Percentiles rank a stretch among this genome's conserved stretches.
Conservation (phyloP, 169 alveolate genomes). For the Cryptosporidium felis region DNA sequence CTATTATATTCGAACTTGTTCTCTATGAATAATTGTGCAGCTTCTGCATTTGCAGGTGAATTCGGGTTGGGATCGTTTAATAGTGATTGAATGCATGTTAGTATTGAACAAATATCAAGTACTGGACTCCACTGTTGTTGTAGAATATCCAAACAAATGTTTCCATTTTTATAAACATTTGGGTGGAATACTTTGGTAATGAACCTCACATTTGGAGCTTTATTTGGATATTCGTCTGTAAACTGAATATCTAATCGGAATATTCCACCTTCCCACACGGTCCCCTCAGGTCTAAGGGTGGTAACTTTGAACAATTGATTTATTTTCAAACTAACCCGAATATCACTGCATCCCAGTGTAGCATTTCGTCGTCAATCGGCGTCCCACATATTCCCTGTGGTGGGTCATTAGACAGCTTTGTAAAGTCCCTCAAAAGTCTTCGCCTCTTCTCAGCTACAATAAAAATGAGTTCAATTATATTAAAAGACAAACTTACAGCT, state of each 20-base stretch:
- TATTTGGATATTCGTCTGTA: constrained; percentile 84
- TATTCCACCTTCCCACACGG: constrained; percentile 88
- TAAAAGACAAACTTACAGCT: constrained; percentile 55
- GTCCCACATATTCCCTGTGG: constrained; percentile 84
- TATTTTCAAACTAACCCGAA: constrained; percentile 77
- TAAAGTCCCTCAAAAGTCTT: constrained; percentile 78
- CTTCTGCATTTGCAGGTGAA: constrained; percentile 88
- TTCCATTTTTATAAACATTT: constrained; percentile 85
- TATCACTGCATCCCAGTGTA: constrained; percentile 86
- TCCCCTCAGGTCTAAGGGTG: constrained; percentile 81
- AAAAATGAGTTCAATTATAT: neutral
- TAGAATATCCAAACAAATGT: constrained; percentile 84
- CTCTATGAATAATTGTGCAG: constrained; percentile 83
- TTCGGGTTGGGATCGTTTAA: constrained; percentile 87
- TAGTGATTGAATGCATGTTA: constrained; percentile 84
- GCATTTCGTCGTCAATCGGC: constrained; percentile 82
- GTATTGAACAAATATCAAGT: constrained; percentile 84
- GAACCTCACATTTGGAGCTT: constrained; percentile 82
- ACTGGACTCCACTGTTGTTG: constrained; percentile 88
- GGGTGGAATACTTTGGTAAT: constrained; percentile 85
- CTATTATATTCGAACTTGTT: constrained; percentile 81
- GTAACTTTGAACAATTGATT: neutral
- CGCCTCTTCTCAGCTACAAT: constrained; percentile 52
- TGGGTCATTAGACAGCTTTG: constrained; percentile 78
- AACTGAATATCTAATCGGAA: constrained; percentile 81